Percentiles rank a stretch among this genome's conserved stretches.
Conservation (phyloP, 2,329 filamentous ascomycete species). For the Apiospora sp. region DNA sequence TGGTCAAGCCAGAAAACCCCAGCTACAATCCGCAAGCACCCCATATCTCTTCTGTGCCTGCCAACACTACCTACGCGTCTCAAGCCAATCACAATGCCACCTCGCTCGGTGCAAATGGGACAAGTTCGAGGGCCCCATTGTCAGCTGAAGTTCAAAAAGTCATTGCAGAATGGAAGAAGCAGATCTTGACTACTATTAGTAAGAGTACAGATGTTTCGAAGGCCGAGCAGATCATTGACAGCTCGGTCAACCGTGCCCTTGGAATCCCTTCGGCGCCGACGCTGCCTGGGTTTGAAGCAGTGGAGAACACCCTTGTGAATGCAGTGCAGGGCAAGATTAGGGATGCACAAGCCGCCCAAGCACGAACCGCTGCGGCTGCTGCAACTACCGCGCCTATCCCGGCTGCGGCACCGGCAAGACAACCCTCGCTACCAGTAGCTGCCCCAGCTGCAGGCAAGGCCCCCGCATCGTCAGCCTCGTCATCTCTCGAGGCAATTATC, state of each 20-base stretch:
- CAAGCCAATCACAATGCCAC: constrained; percentile 25
- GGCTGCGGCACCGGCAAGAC: constrained; percentile 30
- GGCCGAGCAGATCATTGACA: constrained; percentile 42
- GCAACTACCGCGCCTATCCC: constrained; percentile 9
- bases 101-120: constrained; percentile 27
- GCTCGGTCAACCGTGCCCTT: constrained; percentile 40
- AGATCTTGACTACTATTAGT: constrained; percentile 39
- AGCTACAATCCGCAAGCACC: constrained; percentile 33
- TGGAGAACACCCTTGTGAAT: constrained; percentile 39
- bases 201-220: constrained; percentile 40
- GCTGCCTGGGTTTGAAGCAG: constrained; percentile 38
- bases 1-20: constrained; percentile 36
- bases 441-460: constrained; percentile 32
- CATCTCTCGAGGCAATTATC: constrained; percentile 39
- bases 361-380: constrained; percentile 22
- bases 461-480: constrained; percentile 21
- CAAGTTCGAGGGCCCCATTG: constrained; percentile 30
- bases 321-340: constrained; percentile 42
- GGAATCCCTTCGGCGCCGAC: constrained; percentile 37
- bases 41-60: constrained; percentile 32
- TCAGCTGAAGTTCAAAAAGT: constrained; percentile 41
- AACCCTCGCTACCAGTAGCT: constrained; percentile 32
- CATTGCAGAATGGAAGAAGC: constrained; percentile 41
- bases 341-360: constrained; percentile 37
- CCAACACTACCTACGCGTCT: constrained; percentile 28